Evolutionary conservation across 805 yeast genomes (phyloP), one percentile per base, ranked within the genome.

Genomic region (Hanseniaspora occidentalis): DNA sequence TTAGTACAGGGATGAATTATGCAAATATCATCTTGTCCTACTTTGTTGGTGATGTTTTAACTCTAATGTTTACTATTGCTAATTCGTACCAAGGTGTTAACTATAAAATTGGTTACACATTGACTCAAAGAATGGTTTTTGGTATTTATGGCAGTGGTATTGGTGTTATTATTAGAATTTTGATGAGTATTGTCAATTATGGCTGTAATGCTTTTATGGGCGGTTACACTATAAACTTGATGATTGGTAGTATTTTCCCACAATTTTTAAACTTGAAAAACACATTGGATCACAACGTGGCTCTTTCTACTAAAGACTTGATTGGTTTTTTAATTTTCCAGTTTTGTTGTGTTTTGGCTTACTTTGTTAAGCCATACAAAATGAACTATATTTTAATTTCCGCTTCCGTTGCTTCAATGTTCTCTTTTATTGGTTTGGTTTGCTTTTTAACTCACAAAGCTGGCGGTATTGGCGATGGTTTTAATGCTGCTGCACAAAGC

Each of bases 61-160:
- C 73, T 13, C 56, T 67, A 33, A 14, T 58, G 4, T 62, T 66
- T 42, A 68, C 76, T 13, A 47, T 67, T 29, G 61, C 69, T 10
- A 70, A 70, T 49, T 65, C 72, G 16, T 62, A 58, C 38, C 73
- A 70, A 0, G 78, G 78, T 35, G 50, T 56, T 14, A 65, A 69
- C 36, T 71, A 66, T 59, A 75, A 70, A 50, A 63, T 69, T 34
- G 73, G 73, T 8, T 69, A 58, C 47, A 66, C 75, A 1, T 40
- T 69, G 17, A 57, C 66, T 6, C 73, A 66, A 47, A 54, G 75
- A 50, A 58, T 68, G 23, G 61, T 64, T 2, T 70, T 69, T 52
- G 75, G 75, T 17, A 62, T 69, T 20, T 57, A 53, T 40, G 75
- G 75, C 9, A 61, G 68, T 1, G 52, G 54, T 4, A 43, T 67